phyloP scores from a whole-genome alignment of 176 grass and related monocot genomes.

The Aegilops speltoides region DNA sequence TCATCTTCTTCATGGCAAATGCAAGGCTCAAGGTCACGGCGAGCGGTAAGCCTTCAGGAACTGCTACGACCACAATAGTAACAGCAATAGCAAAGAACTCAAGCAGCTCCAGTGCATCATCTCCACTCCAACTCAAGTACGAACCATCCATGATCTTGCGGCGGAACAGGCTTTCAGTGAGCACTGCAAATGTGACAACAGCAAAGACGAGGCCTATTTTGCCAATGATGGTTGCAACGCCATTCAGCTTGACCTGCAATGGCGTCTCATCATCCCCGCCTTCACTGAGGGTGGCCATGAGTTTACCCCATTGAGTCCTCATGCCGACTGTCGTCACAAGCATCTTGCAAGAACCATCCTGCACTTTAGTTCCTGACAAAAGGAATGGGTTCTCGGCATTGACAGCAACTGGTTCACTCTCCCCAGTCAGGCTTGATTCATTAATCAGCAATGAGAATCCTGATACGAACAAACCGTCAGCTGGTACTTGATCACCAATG shows the following conservation, averaged over 20 bases:
- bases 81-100: constrained; percentile 96
- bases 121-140: constrained; percentile 74
- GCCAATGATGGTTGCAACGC: constrained; percentile 90
- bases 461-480: constrained; percentile 82
- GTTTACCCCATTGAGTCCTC: constrained; percentile 93
- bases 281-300: constrained; percentile 95
- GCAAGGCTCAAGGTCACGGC: constrained; percentile 94
- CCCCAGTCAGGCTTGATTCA: constrained; percentile 91
- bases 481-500: constrained; percentile 90
- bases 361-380: constrained; percentile 89
- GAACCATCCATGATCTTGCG: constrained; percentile 63
- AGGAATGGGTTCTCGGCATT: constrained; percentile 84
- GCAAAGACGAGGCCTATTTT: constrained; percentile 90
- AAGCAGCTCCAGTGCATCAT: constrained; percentile 78
- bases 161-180: constrained; percentile 62
- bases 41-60: constrained; percentile 87
- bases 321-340: constrained; percentile 84
- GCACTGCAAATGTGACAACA: constrained; percentile 90
- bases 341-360: constrained; percentile 97
- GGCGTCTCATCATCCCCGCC: constrained; percentile 95
- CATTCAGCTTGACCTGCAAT: constrained; percentile 92
- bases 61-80: constrained; percentile 87
- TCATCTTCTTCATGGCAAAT: constrained; percentile 99
- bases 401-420: constrained; percentile 85
- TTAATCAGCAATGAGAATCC: constrained; percentile 87